These are phyloP conservation scores for Penicillium sp. DNA, from an alignment of 2,329 filamentous ascomycete species.

Conservation along the genomic window DNA sequence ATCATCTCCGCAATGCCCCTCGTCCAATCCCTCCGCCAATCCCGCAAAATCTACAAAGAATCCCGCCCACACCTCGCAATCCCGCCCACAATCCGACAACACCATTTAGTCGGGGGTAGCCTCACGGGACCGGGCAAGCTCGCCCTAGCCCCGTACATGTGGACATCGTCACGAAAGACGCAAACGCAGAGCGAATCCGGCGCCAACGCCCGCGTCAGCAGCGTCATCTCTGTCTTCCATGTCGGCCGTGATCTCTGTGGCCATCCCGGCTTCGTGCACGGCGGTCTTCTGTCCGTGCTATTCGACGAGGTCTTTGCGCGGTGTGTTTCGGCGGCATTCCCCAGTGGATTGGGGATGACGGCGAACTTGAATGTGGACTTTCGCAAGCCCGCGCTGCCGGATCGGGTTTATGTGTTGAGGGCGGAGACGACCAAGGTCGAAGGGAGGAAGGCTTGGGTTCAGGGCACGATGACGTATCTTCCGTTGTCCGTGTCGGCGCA, in stretches of 20 bases:
- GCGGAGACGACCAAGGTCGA: conserved; percentile 38
- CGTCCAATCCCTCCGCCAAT: conserved; percentile 64
- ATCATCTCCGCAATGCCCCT: conserved; percentile 60
- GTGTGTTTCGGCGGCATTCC: conserved; percentile 36
- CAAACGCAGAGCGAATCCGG: background rate
- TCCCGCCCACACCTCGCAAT: conserved; percentile 84
- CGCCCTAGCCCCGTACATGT: conserved; percentile 69
- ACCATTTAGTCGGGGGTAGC: conserved; percentile 79
- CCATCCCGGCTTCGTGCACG: conserved; percentile 40
- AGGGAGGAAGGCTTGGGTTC: conserved; percentile 42
- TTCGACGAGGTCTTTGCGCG: conserved; percentile 43
- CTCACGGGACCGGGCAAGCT: conserved; percentile 73
- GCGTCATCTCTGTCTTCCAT: conserved; percentile 34
- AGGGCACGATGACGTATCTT: conserved; percentile 33
- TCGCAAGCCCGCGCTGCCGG: conserved; percentile 35
- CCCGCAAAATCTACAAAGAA: conserved; percentile 65
- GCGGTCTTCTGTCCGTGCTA: conserved; percentile 36
- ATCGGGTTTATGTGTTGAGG: conserved; percentile 35
- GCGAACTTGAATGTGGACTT: conserved; percentile 42
- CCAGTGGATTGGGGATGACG: conserved; percentile 39
- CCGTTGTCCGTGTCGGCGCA: conserved; percentile 16
- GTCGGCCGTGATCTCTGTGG: conserved; percentile 38
- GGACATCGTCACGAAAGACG: conserved; percentile 21
- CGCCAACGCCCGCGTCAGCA: conserved; percentile 11
- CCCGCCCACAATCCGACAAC: conserved; percentile 64